Base-by-base conservation (phyloP, 495 filamentous ascomycete species). In the Daldinia vernicosa region DNA sequence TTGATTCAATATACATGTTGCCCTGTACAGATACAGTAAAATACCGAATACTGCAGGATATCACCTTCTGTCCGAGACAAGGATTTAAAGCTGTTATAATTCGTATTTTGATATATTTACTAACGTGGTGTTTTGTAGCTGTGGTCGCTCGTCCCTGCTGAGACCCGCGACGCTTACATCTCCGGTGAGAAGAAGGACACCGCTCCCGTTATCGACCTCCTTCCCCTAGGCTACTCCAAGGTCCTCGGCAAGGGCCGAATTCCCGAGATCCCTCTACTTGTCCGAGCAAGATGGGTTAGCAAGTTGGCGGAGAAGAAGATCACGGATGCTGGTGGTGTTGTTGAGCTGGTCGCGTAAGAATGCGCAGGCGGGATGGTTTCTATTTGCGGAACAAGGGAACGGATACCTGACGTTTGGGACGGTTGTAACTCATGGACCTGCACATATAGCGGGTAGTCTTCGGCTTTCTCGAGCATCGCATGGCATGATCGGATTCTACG, bases 221-320 rank as follows among this genome's bases (percentile, higher is more conserved):
- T 97, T 56, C 86, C 93, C 70, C 89, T 95, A 76, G 94, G 94
- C 70, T 97, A 96, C 89, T 89, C 92, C 76, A 97, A 97, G 84
- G 88, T 97, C 68, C 88, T 96, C 75, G 93, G 94, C 80, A 97
- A 97, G 88, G 94, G 94, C 80, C 87, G 93, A 76, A 83, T 97
- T 73, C 93, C 93, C 68, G 84, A 92, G 73, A 85, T 96, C 74
- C 94, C 94, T 59, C 75, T 97, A 75, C 90, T 97, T 74, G 92
- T 97, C 77, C 90, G 92, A 79, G 93, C 94, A 69, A 84, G 94
- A 76, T 96, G 91, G 82, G 89, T 97, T 83, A 93, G 90, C 85
- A 88, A 89, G 80, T 86, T 93, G 78, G 94, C 94, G 68, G 94
- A 97, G 89, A 84, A 89, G 84, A 97, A 97, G 89, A 97, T 97